phyloP scores from a whole-genome alignment of 805 yeast species.

The Ascoidea tarda region DNA sequence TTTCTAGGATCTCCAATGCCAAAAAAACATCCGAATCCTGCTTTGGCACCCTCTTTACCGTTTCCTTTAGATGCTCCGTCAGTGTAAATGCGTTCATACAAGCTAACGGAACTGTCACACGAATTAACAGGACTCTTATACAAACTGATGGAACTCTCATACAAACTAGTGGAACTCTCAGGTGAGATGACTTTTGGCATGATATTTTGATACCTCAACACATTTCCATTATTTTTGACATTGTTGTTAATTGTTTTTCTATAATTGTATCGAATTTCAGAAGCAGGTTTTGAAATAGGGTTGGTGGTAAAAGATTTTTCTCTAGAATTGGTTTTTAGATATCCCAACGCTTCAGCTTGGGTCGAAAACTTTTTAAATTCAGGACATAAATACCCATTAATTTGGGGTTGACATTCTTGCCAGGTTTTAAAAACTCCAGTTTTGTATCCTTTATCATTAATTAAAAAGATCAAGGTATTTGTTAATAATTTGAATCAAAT shows the following conservation, averaged over 20 bases:
- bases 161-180: not conserved
- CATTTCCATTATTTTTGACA: not conserved
- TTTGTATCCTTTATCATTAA: slow-evolving; percentile 24
- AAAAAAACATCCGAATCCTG: slow-evolving; percentile 71
- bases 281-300: not conserved
- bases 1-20: slow-evolving; percentile 43
- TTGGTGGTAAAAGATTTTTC: not conserved
- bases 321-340: slow-evolving; percentile 12
- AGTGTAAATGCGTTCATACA: slow-evolving; percentile 33
- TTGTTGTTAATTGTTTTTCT: not conserved
- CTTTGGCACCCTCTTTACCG: slow-evolving; percentile 28
- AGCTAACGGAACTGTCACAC: not conserved
- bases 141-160: not conserved
- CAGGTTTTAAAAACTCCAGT: slow-evolving; percentile 49
- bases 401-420: slow-evolving; percentile 39
- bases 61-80: slow-evolving; percentile 70
- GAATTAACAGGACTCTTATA: not conserved
- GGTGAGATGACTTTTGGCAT: not conserved
- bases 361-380: slow-evolving; percentile 39
- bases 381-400: slow-evolving; percentile 43
- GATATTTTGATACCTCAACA: not conserved
- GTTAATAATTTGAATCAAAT: too few relatives aligned
- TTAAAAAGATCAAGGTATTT: not conserved
- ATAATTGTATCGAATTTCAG: too few relatives aligned
- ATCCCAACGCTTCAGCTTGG: slow-evolving; percentile 32